Evolutionary conservation across 78 protist species (phyloP), one percentile per base, ranked within the genome.

Genomic region (Dictyostelium intermedium): DNA sequence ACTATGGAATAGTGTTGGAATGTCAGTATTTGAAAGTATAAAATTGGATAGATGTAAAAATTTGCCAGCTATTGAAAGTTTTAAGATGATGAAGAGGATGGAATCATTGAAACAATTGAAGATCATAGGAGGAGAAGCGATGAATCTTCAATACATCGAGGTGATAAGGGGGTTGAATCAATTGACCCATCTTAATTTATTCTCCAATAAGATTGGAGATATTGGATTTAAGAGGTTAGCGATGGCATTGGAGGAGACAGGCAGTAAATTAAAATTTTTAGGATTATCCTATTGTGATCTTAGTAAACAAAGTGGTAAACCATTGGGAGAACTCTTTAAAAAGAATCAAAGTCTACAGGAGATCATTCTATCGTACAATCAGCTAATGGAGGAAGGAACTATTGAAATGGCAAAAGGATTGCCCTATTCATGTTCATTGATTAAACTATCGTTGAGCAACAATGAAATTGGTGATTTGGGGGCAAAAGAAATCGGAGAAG

Each of bases 401-500:
- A 45, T 86, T 27, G 72, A 43, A 27, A 25, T 86, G 39, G 73
- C 92, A 0, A 18, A 39, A 5, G 92, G 81, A 9, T 50, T 86
- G 6, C 73, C 61, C 1, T 34, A 60, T 16, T 50, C 63, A 5
- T 13, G 18, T 0, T 43, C 73, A 0, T 43, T 86, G 14, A 11
- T 5, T 7, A 70, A 43, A 30, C 43, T 86, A 11, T 70, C 81
- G 1, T 23, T 86, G 20, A 47, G 84, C 1, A 50, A 86, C 23
- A 77, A 74, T 35, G 92, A 86, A n/a, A 73, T 86, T 34, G 83
- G 85, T 4, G 92, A 86, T 16, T 60, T 60, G 3, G 92, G 92
- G 0, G 78, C 92, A 11, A 74, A 77, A 43, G 92, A 86, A 43
- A 86, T 86, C 39, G 92, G 74, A 0, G 4, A n/a, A 16, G 56